Base-by-base conservation (phyloP, 2,329 filamentous ascomycete genomes). In the Alternaria conjuncta region DNA sequence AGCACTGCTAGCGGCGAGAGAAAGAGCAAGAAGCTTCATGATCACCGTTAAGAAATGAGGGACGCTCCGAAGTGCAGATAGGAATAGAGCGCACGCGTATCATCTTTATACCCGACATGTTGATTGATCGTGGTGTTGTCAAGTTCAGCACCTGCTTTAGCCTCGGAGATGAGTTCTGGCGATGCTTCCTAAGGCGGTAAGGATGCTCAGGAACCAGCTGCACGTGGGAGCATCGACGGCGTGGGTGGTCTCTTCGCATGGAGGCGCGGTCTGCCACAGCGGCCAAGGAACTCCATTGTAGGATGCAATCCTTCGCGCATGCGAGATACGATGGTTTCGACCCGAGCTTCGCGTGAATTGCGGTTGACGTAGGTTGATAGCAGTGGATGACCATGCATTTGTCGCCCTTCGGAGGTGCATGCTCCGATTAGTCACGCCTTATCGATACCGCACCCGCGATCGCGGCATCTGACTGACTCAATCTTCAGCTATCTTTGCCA, bases 161-260 rank as follows among this genome's bases (percentile, higher is more conserved):
- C 53, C 44, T 70, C 71, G 71, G 71, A 72, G 65, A 73, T 73
- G 69, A 69, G 41, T 53, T 59, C 63, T 41, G 69, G 68, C 68
- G 53, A 62, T 70, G 65, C 61, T 70, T 67, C 71, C 71, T 50
- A 70, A 69, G 63, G 26, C 60, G 71, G 73, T 46, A 63, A 63
- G 44, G 30, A 44, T 45, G 32, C 25, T 32, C 57, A 63, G 57
- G 57, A 45, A 51, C 45, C 13, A 26, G 21, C 30, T 13, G 46
- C 61, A 63, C 61, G 61, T 63, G 61, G 61, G 61, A n/a, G 26
- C 44, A 54, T 25, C 30, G 26, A 46, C 47, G 47, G 20, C 43
- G 26, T 60, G 57, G 51, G 50, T 60, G 61, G 61, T 30, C 44
- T 30, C n/a, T 12, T 41, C 32, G 44, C 44, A 36, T 18, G 20